These are phyloP conservation scores for Leishmania lainsoni DNA, from an alignment of 208 protist species.

Conservation along the genomic window DNA sequence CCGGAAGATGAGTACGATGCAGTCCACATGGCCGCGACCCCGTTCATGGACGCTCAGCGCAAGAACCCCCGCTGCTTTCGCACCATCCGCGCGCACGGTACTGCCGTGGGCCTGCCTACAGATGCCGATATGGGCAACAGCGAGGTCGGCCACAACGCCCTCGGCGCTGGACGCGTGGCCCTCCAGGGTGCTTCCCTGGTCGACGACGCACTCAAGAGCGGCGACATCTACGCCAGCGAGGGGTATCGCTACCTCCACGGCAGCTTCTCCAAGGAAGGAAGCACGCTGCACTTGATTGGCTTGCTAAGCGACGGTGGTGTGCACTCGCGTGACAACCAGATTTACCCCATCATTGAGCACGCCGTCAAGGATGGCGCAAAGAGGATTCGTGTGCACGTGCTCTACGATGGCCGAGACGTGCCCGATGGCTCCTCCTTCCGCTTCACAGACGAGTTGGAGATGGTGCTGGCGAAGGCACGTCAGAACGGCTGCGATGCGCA, in stretches of 20 bases:
- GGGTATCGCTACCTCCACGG: conserved; percentile 91
- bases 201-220: conserved; percentile 85
- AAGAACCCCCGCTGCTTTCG: conserved; percentile 69
- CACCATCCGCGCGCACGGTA: conserved; percentile 93
- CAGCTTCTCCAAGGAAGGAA: conserved; percentile 66
- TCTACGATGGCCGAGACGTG: conserved; percentile 96
- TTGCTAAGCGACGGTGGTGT: conserved; percentile 95
- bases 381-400: conserved; percentile 91
- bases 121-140: conserved; percentile 97
- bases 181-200: conserved; percentile 95
- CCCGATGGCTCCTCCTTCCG: conserved; percentile 89
- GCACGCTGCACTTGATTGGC: conserved; percentile 93
- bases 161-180: conserved; percentile 92
- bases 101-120: conserved; percentile 92
- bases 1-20: conserved; percentile 91
- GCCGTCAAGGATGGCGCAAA: conserved; percentile 82
- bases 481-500: conserved; percentile 78
- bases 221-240: conserved; percentile 86
- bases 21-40: conserved; percentile 90
- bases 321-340: conserved; percentile 93
- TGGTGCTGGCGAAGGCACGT: conserved; percentile 77
- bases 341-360: conserved; percentile 89
- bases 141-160: conserved; percentile 96
- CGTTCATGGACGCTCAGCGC: conserved; percentile 76
- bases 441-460: conserved; percentile 93